Base-by-base conservation (phyloP, 352 stramenopile species). In the Phytopythium litorale region DNA sequence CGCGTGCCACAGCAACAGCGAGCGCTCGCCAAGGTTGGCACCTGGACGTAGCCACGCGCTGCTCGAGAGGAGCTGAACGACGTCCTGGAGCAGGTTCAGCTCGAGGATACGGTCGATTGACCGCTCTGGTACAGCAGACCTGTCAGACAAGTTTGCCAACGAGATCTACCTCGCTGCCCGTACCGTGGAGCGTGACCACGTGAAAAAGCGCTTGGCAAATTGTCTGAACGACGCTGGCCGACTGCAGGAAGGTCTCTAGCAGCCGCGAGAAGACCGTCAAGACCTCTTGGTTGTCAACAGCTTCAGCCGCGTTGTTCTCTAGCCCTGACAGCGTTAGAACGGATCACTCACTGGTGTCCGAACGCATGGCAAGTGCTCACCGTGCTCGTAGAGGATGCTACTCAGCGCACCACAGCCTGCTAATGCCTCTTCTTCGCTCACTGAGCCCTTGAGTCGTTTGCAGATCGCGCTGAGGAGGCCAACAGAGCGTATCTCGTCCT, bases 1-100 rank as follows among this genome's bases (percentile, higher is more conserved):
- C 15, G 72, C 65, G 42, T 89, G 73, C 77, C 79, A 89, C n/a
- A 81, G 66, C 35, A 70, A 37, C 58, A 79, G 63, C 21, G 75
- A 71, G 23, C 51, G 62, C 30, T 54, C 42, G 52, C 64, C 42
- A 23, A 46, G 60, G 30, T 66, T 58, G 35, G 66, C 25, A 21
- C 9, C n/a, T n/a, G 15, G 12, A 11, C 19, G 21, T 11, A 8
- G 5, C 28, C 52, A 58, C 2, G 28, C n/a, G 6, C 33, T 70
- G 43, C 28, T 66, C 25, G 79, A 68, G 15, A 89, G 56, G 42
- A 76, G 64, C 19, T 72, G 67, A 13, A 86, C 56, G 4, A 67
- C 45, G 46, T 71, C 72, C 28, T 79, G 66, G 11, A 86, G 15
- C 19, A 86, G 57, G 3, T 67, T 67, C 45, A 59, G n/a, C 28